These are phyloP conservation scores for Polyplosphaeria fusca DNA, from an alignment of 495 filamentous ascomycete genomes.

Conservation along the genomic window DNA sequence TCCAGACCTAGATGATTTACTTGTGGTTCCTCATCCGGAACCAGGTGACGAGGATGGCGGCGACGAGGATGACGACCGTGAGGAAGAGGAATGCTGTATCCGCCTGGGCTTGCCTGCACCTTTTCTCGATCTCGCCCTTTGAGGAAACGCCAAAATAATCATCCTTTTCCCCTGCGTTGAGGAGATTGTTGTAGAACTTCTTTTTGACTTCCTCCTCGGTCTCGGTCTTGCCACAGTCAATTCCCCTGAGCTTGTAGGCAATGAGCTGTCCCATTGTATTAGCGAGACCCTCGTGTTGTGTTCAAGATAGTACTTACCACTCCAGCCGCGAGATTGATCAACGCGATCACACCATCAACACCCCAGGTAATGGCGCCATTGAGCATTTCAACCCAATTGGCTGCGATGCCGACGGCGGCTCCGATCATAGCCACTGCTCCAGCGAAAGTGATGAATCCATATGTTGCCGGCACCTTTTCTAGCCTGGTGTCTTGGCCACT, in stretches of 20 bases:
- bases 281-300: too few relatives aligned
- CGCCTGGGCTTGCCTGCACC: background rate
- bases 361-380: background rate
- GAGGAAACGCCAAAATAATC: background rate
- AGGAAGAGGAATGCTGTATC: background rate
- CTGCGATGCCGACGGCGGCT: conserved; percentile 10
- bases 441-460: conserved; percentile 5
- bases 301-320: conserved; percentile 53
- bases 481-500: conserved; percentile 41
- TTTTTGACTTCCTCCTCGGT: background rate
- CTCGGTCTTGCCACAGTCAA: background rate
- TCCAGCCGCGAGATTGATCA: conserved; percentile 46
- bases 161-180: background rate
- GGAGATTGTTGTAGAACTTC: background rate
- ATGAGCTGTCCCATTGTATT: background rate
- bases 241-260: background rate
- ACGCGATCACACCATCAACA: conserved; percentile 1
- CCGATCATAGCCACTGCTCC: conserved; percentile 6
- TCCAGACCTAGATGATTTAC: too few relatives aligned
- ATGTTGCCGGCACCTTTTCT: background rate
- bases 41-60: background rate
- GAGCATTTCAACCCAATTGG: background rate
- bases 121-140: background rate
- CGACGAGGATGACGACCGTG: background rate
- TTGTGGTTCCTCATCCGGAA: background rate